Evolutionary conservation across 306 rosid genomes (phyloP).

Genomic region (Quercus gilva): DNA sequence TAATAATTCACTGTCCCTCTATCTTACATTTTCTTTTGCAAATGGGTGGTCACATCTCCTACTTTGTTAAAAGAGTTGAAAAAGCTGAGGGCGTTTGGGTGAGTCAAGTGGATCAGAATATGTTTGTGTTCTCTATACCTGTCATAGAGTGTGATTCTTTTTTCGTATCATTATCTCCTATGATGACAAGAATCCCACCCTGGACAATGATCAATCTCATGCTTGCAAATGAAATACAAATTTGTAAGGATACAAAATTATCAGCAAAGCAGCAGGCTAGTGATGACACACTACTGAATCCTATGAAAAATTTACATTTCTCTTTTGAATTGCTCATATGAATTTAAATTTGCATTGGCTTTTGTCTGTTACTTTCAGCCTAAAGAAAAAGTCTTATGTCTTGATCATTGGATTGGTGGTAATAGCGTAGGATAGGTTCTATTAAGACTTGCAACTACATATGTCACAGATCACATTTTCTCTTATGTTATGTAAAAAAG

Average conservation of each 20-base stretch:
- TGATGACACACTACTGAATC: background rate
- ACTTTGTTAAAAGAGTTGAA: conserved; percentile 33
- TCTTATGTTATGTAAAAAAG: too few species aligned
- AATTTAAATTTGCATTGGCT: too few species aligned
- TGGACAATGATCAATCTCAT: conserved; percentile 25
- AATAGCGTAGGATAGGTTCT: too few species aligned
- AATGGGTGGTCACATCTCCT: conserved; percentile 44
- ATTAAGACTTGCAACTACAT: too few species aligned
- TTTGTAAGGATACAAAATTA: background rate
- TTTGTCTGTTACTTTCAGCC: background rate
- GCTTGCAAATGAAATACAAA: conserved; percentile 4
- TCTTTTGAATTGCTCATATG: too few species aligned
- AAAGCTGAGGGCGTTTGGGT: conserved; percentile 34
- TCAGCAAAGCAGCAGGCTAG: background rate
- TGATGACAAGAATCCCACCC: conserved; percentile 53
- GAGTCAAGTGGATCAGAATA: conserved; percentile 63
- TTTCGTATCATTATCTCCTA: conserved; percentile 40
- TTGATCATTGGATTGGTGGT: background rate
- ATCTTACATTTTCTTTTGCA: background rate
- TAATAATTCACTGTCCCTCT: background rate
- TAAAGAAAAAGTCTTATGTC: background rate
- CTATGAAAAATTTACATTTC: too few species aligned
- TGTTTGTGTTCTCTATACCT: conserved; percentile 37
- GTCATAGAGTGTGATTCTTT: conserved; percentile 36
- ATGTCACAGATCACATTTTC: too few species aligned